Base-by-base conservation (phyloP, 176 grass and related monocot genomes). In the Aegilops umbellulata region DNA sequence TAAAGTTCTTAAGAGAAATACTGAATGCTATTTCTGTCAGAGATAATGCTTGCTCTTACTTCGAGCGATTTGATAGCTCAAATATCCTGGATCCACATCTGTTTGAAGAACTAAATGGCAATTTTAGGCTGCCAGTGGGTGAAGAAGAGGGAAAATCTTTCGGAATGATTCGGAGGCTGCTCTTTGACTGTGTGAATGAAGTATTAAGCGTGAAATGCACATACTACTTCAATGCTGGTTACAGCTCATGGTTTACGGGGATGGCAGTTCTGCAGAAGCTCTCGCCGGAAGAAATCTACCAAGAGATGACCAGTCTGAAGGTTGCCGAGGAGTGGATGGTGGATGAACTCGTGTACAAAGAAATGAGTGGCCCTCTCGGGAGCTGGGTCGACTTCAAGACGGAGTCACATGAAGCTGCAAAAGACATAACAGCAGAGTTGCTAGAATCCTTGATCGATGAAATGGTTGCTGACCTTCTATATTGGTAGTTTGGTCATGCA, bases 361-460 rank as follows among this genome's bases (percentile, higher is more conserved):
- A 99, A 71, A 99, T 97, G 94, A 94, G 94, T 80, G 60, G 49
- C 76, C 80, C 86, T 64, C 85, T 90, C 2, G 97, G 97, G 82
- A 96, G 71, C 53, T 99, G 97, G 97, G 85, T 93, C 29, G 73
- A 99, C 85, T 99, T 99, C 85, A 85, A 90, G 85, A 88, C 82
- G 2, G 94, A 97, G 79, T 85, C 87, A 19, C 94, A 91, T 55
- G 77, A 96, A 79, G 68, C 74, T 16, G 97, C 90, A 8, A 80
- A 38, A 70, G 94, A 93, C 44, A 87, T 99, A 61, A 70, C 84
- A 58, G 84, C 7, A n/a, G 87, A 89, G 23, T 53, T 96, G 29
- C 79, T 99, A 61, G 83, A 61, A 68, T 85, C 87, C 26, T 88
- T 96, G 90, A 26, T 90, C 20, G 92, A 93, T 81, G 97, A 94